Evolutionary conservation across 768 basidiomycete species (phyloP), one percentile per base, ranked within the genome.

Genomic region (Phylloporus scabripes): DNA sequence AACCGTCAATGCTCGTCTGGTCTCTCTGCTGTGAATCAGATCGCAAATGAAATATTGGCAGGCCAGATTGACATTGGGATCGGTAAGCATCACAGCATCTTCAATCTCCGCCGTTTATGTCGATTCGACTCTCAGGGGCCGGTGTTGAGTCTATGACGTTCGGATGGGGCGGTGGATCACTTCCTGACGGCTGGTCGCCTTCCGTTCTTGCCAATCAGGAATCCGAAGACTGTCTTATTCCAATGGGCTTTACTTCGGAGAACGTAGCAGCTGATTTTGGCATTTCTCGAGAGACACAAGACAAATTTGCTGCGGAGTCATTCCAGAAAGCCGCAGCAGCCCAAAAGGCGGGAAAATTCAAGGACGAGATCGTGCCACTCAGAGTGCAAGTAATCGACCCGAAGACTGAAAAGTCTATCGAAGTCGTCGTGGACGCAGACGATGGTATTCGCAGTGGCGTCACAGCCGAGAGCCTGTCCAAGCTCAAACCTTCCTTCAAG

Each of bases 241-340:
- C 90, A 38, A 92, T 92, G 89, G 93, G 92, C 31, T 83, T 93
- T 72, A 93, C 93, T 17, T 91, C 87, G n/a, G 92, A 94, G 73
- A 92, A 92, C 64, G 90, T 93, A 55, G 89, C 92, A 11, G 65
- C 74, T 42, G 82, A 91, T 48, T 94, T 78, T 67, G 72, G 74
- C 51, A 80, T 95, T 64, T 73, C 84, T 24, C 85, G 93, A 46
- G 73, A 75, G 42, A 70, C 66, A n/a, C 90, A 94, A 70, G 93
- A 95, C 72, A 78, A 74, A 48, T 93, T 94, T 59, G 83, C 92
- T 6, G 90, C 90, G 12, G 67, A 73, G 38, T 92, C 90, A 0
- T 92, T 90, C 79, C 82, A 83, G 60, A 89, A 89, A 63, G 92
- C 92, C 7, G 81, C 83, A 12, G 76, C 75, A 9, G 91, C 92